phyloP scores from a whole-genome alignment of 495 filamentous ascomycete genomes.

The Penicillium diatomitis region DNA sequence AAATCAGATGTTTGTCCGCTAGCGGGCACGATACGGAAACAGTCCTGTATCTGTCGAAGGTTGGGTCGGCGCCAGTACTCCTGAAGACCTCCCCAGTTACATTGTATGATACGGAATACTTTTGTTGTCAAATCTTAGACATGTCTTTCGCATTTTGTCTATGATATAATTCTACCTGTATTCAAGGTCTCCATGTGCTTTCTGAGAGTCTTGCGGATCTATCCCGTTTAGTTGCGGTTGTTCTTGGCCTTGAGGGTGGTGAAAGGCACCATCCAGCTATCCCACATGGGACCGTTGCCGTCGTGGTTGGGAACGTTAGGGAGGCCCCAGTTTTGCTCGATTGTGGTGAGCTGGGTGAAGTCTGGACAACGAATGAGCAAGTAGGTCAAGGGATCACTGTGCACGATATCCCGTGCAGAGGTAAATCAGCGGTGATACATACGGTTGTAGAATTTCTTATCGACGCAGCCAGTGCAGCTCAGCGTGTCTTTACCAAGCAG shows the following conservation, averaged over 20 bases:
- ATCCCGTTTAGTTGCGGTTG: neutral
- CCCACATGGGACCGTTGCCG: slow-evolving; percentile 10
- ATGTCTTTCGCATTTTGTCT: no score
- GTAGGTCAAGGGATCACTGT: neutral
- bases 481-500: slow-evolving; percentile 5
- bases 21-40: no score
- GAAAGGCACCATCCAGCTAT: slow-evolving; percentile 12
- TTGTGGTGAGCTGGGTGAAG: slow-evolving; percentile 5
- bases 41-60: no score
- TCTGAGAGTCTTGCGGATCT: neutral
- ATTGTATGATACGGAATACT: no score
- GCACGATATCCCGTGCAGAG: neutral
- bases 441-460: slow-evolving; percentile 8
- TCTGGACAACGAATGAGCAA: neutral
- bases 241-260: neutral
- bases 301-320: slow-evolving; percentile 2
- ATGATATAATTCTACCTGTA: no score
- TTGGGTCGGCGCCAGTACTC: no score
- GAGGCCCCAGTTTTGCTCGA: slow-evolving; percentile 9
- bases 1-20: no score
- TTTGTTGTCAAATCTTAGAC: no score
- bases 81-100: no score
- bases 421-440: neutral
- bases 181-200: neutral
- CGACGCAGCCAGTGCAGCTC: slow-evolving; percentile 5